Evolutionary conservation across 345 rosid genomes (phyloP).

Genomic region (Schrenkiella parvula): DNA sequence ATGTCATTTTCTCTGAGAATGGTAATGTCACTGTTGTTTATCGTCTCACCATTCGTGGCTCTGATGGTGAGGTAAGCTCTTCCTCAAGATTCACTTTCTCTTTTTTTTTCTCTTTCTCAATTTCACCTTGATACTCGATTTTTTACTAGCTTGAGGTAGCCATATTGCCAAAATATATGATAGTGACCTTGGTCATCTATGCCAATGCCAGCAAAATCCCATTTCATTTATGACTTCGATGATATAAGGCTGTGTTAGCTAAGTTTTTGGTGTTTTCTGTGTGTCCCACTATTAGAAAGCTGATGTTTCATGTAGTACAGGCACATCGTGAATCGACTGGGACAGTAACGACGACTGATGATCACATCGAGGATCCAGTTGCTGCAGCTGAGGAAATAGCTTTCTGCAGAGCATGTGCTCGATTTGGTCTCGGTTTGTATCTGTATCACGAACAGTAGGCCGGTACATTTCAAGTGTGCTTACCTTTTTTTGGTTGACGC

Average conservation of each 20-base stretch:
- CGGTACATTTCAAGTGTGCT: background rate
- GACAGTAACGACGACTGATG: slow-evolving; percentile 52
- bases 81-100: background rate
- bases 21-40: slow-evolving; percentile 89
- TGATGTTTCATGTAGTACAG: slow-evolving; percentile 35
- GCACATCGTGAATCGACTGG: slow-evolving; percentile 94
- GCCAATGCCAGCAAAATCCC: background rate
- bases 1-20: slow-evolving; percentile 84
- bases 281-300: background rate
- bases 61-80: slow-evolving; percentile 84
- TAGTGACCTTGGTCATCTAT: background rate
- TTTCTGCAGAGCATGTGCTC: slow-evolving; percentile 92
- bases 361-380: slow-evolving; percentile 56
- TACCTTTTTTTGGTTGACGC: background rate
- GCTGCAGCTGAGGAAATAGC: slow-evolving; percentile 95
- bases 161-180: too few species aligned
- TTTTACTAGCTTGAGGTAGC: too few species aligned
- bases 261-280: too few species aligned
- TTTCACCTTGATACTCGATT: background rate
- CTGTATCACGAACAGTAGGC: slow-evolving; percentile 74
- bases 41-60: slow-evolving; percentile 90
- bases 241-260: background rate
- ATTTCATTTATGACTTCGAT: background rate
- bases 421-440: slow-evolving; percentile 93
- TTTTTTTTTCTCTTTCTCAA: background rate